Evolutionary conservation across 2,329 filamentous ascomycete genomes (phyloP).

Genomic region (Monosporascus ibericus): DNA sequence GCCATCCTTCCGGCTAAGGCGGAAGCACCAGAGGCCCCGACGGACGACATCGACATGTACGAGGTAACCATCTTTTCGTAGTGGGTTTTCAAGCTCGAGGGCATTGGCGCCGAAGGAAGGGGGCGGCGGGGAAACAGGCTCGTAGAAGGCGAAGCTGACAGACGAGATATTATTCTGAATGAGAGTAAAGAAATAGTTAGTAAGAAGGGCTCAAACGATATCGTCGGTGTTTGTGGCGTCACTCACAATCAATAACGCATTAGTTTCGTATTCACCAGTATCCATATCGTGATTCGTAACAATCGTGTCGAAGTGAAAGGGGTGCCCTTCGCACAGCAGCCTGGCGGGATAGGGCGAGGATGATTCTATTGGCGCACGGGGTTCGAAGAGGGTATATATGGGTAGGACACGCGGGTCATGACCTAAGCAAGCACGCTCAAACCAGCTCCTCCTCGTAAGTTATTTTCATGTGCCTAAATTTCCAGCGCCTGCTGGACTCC

Average conservation of each 20-base stretch:
- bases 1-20: conserved; percentile 37
- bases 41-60: conserved; percentile 46
- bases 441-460: conserved; percentile 4
- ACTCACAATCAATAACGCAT: conserved; percentile 52
- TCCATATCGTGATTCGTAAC: conserved; percentile 49
- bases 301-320: conserved; percentile 13
- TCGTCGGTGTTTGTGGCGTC: not conserved
- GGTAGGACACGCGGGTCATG: not conserved
- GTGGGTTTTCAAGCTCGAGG: conserved; percentile 44
- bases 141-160: conserved; percentile 50
- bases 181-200: not conserved
- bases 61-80: conserved; percentile 48
- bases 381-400: not conserved
- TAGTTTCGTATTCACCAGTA: conserved; percentile 57
- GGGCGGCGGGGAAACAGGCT: conserved; percentile 37
- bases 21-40: conserved; percentile 50
- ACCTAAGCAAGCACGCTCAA: not conserved
- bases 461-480: conserved; percentile 17
- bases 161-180: conserved; percentile 50
- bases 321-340: conserved; percentile 9
- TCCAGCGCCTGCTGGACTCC: conserved; percentile 24
- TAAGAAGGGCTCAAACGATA: conserved; percentile 6
- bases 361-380: not conserved
- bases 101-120: conserved; percentile 39
- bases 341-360: not conserved